Conservation (phyloP, 2,329 filamentous ascomycete species). For the Elsinoe necatrix region DNA sequence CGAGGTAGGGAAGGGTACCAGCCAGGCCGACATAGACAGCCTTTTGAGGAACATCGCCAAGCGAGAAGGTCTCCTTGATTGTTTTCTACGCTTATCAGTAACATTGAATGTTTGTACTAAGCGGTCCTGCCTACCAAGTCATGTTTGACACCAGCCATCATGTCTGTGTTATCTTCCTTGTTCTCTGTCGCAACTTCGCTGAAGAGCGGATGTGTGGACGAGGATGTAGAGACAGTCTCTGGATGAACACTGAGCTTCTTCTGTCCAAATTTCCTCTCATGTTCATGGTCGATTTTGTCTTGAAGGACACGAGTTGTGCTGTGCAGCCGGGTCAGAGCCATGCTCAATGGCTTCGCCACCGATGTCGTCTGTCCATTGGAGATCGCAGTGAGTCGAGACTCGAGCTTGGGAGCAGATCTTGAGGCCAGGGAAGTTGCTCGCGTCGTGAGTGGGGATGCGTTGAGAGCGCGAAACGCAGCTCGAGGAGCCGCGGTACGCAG, state of each 20-base stretch:
- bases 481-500: conserved; percentile 39
- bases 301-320: conserved; percentile 24
- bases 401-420: conserved; percentile 26
- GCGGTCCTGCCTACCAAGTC: conserved; percentile 26
- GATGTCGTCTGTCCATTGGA: conserved; percentile 26
- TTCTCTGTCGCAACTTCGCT: conserved; percentile 31
- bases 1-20: conserved; percentile 58
- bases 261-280: conserved; percentile 47
- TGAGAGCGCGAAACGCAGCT: conserved; percentile 33
- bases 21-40: conserved; percentile 44
- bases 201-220: conserved; percentile 37
- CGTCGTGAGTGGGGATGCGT: conserved; percentile 24
- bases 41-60: conserved; percentile 38
- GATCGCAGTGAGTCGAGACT: conserved; percentile 37
- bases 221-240: conserved; percentile 52
- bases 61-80: conserved; percentile 42
- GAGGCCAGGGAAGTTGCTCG: conserved; percentile 21
- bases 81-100: conserved; percentile 30
- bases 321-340: conserved; percentile 20
- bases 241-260: conserved; percentile 53
- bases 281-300: conserved; percentile 46
- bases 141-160: conserved; percentile 38
- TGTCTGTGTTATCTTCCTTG: conserved; percentile 33
- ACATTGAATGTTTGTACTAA: not conserved
- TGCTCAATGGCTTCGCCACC: conserved; percentile 29